phyloP scores from a whole-genome alignment of 139 green algal genomes.

The Bryopsis sp. region DNA sequence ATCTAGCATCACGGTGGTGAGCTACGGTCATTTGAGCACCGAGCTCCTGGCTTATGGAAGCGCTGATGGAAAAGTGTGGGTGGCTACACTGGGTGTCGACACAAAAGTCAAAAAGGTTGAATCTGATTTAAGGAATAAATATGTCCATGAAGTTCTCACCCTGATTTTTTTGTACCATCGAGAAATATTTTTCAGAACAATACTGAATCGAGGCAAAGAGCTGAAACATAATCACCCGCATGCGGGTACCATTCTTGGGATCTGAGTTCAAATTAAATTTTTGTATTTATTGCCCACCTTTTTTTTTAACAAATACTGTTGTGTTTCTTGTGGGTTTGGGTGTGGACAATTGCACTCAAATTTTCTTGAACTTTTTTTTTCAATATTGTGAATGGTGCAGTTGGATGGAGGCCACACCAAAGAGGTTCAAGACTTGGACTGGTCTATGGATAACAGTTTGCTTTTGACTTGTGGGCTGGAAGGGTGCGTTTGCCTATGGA shows the following conservation, averaged over 20 bases:
- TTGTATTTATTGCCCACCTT: conserved; percentile 7
- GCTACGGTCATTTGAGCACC: conserved; percentile 4
- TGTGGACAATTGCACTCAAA: neutral
- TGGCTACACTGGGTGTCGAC: neutral
- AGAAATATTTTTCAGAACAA: too few species aligned
- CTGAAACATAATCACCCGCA: too few species aligned
- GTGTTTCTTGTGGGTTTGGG: too few species aligned
- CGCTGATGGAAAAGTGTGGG: conserved; percentile 9
- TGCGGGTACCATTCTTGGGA: neutral
- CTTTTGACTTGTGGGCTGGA: conserved; percentile 24
- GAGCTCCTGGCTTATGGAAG: conserved; percentile 10
- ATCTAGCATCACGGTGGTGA: conserved; percentile 10
- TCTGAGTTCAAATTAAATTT: neutral
- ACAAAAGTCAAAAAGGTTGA: conserved; percentile 9
- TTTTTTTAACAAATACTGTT: neutral
- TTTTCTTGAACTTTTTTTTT: neutral
- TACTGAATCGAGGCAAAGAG: too few species aligned
- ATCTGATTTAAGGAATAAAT: too few species aligned
- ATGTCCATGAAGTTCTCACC: too few species aligned
- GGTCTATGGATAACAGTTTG: conserved; percentile 25
- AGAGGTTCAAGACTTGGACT: conserved; percentile 26
- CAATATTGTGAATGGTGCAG: conserved; percentile 7
- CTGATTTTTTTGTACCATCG: too few species aligned
- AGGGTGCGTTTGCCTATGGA: conserved; percentile 19
- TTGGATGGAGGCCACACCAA: conserved; percentile 18